phyloP scores from a whole-genome alignment of 805 yeast species.

The Metahyphopichia silvanorum region DNA sequence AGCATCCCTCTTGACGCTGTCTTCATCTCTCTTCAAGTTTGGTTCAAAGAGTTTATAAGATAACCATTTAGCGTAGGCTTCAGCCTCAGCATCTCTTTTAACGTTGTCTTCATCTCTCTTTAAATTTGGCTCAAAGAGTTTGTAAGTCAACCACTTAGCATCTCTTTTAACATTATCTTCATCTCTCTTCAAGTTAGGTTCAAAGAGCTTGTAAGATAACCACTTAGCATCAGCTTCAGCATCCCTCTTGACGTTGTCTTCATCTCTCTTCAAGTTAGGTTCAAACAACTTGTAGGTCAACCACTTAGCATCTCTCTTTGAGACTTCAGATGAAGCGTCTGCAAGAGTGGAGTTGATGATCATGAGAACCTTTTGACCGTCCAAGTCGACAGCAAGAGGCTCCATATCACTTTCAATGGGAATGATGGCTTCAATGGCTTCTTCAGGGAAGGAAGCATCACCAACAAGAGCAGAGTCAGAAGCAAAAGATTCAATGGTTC shows the following conservation, averaged over 20 bases:
- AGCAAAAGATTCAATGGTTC: conserved; percentile 1
- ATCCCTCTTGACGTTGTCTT: neutral
- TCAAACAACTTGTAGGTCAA: conserved; percentile 1
- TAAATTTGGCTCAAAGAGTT: conserved; percentile 1
- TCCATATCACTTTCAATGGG: conserved; percentile 8
- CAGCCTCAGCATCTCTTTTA: neutral
- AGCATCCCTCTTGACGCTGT: neutral
- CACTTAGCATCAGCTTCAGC: conserved; percentile 1
- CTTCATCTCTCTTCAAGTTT: conserved; percentile 1
- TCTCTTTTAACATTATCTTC: neutral
- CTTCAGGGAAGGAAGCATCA: conserved; percentile 9
- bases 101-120: neutral
- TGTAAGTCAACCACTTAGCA: neutral
- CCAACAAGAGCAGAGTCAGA: neutral
- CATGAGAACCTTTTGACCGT: conserved; percentile 9
- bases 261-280: conserved; percentile 1
- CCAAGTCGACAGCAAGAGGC: conserved; percentile 7
- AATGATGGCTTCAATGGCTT: conserved; percentile 8
- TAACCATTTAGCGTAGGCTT: neutral
- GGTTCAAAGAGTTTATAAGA: conserved; percentile 1
- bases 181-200: conserved; percentile 1
- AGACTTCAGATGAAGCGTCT: neutral
- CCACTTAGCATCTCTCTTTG: conserved; percentile 9
- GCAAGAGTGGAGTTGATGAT: conserved; percentile 12
- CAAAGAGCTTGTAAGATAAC: neutral